Conservation (phyloP, 78 protist species). For the Pigoraptor vietnamica region DNA sequence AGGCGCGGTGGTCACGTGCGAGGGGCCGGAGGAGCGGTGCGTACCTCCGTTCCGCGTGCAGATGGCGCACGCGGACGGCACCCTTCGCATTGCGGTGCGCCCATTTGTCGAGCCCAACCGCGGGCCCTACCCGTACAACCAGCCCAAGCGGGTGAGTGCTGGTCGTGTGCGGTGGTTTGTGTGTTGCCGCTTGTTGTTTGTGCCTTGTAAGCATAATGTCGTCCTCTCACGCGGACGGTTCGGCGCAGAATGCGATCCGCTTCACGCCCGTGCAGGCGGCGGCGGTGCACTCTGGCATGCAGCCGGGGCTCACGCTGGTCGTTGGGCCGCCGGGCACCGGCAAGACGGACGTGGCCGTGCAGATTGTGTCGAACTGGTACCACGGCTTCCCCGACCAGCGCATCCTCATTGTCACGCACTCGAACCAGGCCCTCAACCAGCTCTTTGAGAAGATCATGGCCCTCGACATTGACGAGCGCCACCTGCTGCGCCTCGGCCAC, state of each 20-base stretch:
- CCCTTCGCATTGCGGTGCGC: not conserved
- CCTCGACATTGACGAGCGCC: constrained; percentile 79
- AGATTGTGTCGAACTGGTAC: constrained; percentile 71
- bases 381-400: constrained; percentile 86
- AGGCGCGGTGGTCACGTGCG: not conserved
- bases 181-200: no score
- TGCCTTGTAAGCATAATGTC: no score
- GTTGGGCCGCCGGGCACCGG: constrained; percentile 99
- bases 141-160: not conserved
- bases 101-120: not conserved
- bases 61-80: not conserved
- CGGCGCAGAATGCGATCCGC: constrained; percentile 34
- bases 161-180: not conserved
- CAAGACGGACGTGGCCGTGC: constrained; percentile 98
- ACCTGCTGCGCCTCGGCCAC: constrained; percentile 90
- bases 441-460: constrained; percentile 73
- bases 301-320: constrained; percentile 81
- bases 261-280: constrained; percentile 66
- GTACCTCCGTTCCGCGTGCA: not conserved
- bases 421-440: constrained; percentile 86
- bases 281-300: constrained; percentile 70
- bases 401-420: constrained; percentile 89
- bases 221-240: no score
- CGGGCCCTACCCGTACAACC: constrained; percentile 62
- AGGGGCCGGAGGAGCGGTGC: not conserved